These are phyloP conservation scores for Umbelopsis isabellina DNA, from an alignment of 192 early-diverging fungal genomes.

Conservation along the genomic window DNA sequence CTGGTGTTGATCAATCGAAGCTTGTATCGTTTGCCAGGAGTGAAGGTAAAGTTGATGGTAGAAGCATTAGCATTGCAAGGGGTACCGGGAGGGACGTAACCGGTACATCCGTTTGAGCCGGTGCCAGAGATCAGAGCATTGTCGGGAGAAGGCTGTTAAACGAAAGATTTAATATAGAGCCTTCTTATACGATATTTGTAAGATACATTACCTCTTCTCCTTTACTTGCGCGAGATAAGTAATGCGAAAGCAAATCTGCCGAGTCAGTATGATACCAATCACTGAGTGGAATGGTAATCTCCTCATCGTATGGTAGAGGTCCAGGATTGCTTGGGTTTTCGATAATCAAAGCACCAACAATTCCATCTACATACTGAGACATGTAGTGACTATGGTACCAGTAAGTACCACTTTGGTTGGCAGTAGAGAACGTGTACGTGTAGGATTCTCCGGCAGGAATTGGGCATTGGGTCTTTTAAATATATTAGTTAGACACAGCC, in stretches of 20 bases:
- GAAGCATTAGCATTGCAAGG: slow-evolving; percentile 50
- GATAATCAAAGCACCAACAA: slow-evolving; percentile 73
- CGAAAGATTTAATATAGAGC: slow-evolving; percentile 54
- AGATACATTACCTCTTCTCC: slow-evolving; percentile 53
- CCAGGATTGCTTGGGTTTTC: slow-evolving; percentile 56
- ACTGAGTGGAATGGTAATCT: slow-evolving; percentile 63
- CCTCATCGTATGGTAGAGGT: slow-evolving; percentile 71
- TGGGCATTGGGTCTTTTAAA: slow-evolving; percentile 30
- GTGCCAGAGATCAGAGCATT: slow-evolving; percentile 48
- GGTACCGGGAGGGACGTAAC: slow-evolving; percentile 1
- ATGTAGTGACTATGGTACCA: slow-evolving; percentile 81
- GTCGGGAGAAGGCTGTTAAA: slow-evolving; percentile 65
- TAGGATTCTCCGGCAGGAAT: slow-evolving; percentile 69
- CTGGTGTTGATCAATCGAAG: slow-evolving; percentile 77
- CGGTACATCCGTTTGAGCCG: slow-evolving; percentile 55
- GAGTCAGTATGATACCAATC: slow-evolving; percentile 45
- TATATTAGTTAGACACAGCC: background rate
- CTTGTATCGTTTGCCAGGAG: slow-evolving; percentile 80
- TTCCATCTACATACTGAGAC: slow-evolving; percentile 83
- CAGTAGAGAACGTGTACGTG: slow-evolving; percentile 69
- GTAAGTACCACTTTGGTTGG: slow-evolving; percentile 75
- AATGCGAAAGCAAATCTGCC: slow-evolving; percentile 29
- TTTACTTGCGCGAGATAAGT: slow-evolving; percentile 67
- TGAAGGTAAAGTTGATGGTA: slow-evolving; percentile 56
- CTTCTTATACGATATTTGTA: slow-evolving; percentile 55